Evolutionary conservation across 2,329 filamentous ascomycete species (phyloP), one percentile per base, ranked within the genome.

Genomic region (Arthrobotrys sphaeroides): DNA sequence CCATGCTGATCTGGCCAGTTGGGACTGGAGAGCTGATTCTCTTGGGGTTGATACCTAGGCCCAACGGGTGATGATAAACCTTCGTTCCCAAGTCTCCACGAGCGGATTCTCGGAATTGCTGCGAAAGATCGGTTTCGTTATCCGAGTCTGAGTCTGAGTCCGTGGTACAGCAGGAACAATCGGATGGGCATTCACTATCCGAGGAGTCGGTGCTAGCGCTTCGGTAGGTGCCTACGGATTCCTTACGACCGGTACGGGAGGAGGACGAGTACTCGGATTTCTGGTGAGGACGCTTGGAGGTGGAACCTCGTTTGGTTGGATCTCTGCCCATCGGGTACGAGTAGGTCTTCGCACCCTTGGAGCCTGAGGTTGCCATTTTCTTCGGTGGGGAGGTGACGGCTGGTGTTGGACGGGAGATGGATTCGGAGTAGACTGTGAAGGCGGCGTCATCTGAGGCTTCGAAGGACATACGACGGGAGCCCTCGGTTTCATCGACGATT

Each of bases 61-160:
- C 49, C 13, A 74, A 43, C 5, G 70, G 70, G n/a, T 74, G 70
- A 18, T 62, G 43, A 33, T 74, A 74, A 10, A 64, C 62, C 38
- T 74, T 74, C 28, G 70, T 74, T 38, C 70, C 70, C n/a, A 74
- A 36, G 49, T 74, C 70, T 16, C 70, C 70, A 36, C 70, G 70
- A 16, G 70, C 70, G 10, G 70, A 74, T 38, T 74, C 70, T 38
- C 57, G 68, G 36, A 74, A 74, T 42, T 60, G 53, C 18, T 66
- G 40, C 2, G 70, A 74, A 16, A 74, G 31, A n/a, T 43, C 67
- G 36, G 62, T 74, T 40, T 59, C 61, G 26, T 62, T 65, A 16
- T 60, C 70, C 4, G 66, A 65, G 53, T 74, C 70, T 2, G 53
- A 65, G 12, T 74, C 70, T 12, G 70, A 74, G 55, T 74, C 70